Percentiles rank a stretch among this genome's conserved stretches.
Conservation (phyloP, 2,329 filamentous ascomycete genomes). For the Xylaria sp. region DNA sequence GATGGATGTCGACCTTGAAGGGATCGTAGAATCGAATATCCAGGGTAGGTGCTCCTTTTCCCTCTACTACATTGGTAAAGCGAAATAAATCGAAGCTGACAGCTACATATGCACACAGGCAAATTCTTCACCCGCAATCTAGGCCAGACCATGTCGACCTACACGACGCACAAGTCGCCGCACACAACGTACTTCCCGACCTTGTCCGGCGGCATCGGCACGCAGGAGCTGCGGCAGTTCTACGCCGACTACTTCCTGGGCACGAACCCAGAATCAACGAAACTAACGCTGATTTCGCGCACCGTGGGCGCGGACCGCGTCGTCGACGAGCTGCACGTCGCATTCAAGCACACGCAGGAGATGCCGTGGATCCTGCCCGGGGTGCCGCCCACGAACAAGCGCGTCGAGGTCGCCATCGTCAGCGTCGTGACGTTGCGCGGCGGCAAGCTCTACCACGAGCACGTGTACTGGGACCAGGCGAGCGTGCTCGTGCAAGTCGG, state of each 20-base stretch:
- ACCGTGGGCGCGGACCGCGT: constrained; percentile 73
- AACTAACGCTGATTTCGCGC: constrained; percentile 70
- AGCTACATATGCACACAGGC: constrained; percentile 41
- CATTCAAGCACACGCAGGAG: constrained; percentile 66
- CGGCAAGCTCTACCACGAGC: constrained; percentile 72
- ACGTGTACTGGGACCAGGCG: constrained; percentile 75
- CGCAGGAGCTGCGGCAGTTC: constrained; percentile 68
- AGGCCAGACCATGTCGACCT: constrained; percentile 69
- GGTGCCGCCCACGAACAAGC: constrained; percentile 64
- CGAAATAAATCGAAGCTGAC: neutral
- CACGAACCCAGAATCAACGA: constrained; percentile 68
- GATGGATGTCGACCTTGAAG: constrained; percentile 70
- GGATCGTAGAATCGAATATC: constrained; percentile 73
- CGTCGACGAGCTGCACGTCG: constrained; percentile 70
- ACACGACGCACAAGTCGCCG: constrained; percentile 68
- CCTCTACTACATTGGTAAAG: neutral
- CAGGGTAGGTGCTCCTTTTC: constrained; percentile 57
- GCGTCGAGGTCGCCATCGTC: constrained; percentile 69
- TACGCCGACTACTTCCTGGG: constrained; percentile 74
- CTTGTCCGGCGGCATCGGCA: constrained; percentile 70
- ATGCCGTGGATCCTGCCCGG: constrained; percentile 72
- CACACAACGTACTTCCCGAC: constrained; percentile 78
- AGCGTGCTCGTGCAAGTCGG: constrained; percentile 72
- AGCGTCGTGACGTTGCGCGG: constrained; percentile 72
- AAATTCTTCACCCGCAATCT: constrained; percentile 69